phyloP scores from a whole-genome alignment of 2,329 filamentous ascomycete species.

The Rhinocladiella similis region DNA sequence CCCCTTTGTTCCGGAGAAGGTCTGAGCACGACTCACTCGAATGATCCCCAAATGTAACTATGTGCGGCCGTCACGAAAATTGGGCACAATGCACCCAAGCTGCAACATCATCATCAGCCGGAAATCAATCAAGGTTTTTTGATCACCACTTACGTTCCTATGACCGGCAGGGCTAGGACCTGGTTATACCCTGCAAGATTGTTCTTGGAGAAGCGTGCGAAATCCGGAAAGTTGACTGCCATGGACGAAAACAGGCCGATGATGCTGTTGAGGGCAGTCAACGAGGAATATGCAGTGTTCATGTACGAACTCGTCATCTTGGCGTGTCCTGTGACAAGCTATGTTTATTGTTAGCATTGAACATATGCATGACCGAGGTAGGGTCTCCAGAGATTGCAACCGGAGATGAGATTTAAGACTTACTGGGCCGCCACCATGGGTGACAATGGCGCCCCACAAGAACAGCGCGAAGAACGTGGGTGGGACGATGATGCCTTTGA shows the following conservation, averaged over 20 bases:
- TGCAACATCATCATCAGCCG: not conserved
- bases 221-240: slow-evolving; percentile 53
- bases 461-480: slow-evolving; percentile 47
- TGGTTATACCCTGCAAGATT: slow-evolving; percentile 44
- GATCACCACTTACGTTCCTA: slow-evolving; percentile 37
- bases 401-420: not conserved
- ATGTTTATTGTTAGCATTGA: not conserved
- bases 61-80: slow-evolving; percentile 52
- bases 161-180: slow-evolving; percentile 50
- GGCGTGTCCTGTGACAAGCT: slow-evolving; percentile 39
- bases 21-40: slow-evolving; percentile 36
- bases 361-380: not conserved
- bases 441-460: slow-evolving; percentile 46
- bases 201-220: slow-evolving; percentile 45
- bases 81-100: slow-evolving; percentile 47
- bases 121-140: not conserved
- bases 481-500: slow-evolving; percentile 46
- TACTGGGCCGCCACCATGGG: slow-evolving; percentile 42
- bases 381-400: no score
- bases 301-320: slow-evolving; percentile 42
- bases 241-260: slow-evolving; percentile 52
- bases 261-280: slow-evolving; percentile 49
- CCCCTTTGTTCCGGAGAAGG: no score
- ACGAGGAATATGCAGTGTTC: slow-evolving; percentile 41
- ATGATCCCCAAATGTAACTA: slow-evolving; percentile 45